Base-by-base conservation (phyloP, 2,329 filamentous ascomycete genomes). In the Colletotrichum sp. region DNA sequence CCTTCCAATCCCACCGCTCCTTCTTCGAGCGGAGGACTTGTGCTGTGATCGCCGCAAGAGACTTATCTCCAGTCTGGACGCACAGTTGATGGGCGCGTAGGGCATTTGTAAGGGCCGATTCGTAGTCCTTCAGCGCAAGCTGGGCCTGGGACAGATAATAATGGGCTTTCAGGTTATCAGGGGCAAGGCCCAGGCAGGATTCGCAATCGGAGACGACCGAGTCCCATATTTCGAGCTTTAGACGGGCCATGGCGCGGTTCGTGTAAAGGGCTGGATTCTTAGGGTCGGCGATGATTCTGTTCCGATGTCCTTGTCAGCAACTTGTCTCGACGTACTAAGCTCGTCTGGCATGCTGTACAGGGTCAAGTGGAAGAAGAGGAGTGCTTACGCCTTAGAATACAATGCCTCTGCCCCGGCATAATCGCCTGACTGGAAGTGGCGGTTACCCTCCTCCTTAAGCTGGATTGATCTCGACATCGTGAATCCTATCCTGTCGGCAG, bases 61-160 rank as follows among this genome's bases (percentile, higher is more conserved):
- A 94, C 76, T 90, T 91, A 81, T 93, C 94, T 81, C 91, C 90
- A 24, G 87, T 89, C 26, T 87, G 86, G 21, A 92, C 87, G 83
- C 94, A 96, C 8, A 94, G 85, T 6, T 91, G 86, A 85, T 98
- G 98, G 10, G 96, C 96, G 49, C 87, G 89, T 28, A 93, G 87
- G 1, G 95, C 95, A 74, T 92, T 92, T 1, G 88, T 85, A 16
- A 98, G 89, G 0, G 96, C 96, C 81, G 93, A 93, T 75, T 95
- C 92, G 44, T 92, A 93, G 79, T 94, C 91, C 67, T 92, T 88
- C 3, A 98, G 89, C 1, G 90, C 90, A n/a, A 98, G 88, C 79
- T 98, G 93, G 1, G 96, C 95, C 85, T 98, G 94, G 5, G 95
- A 93, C 30, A 98, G 90, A 82, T 96, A 95, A 84, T 94, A 98